Evolutionary conservation across 352 stramenopile genomes (phyloP).

Genomic region (Vaucheria bursata): DNA sequence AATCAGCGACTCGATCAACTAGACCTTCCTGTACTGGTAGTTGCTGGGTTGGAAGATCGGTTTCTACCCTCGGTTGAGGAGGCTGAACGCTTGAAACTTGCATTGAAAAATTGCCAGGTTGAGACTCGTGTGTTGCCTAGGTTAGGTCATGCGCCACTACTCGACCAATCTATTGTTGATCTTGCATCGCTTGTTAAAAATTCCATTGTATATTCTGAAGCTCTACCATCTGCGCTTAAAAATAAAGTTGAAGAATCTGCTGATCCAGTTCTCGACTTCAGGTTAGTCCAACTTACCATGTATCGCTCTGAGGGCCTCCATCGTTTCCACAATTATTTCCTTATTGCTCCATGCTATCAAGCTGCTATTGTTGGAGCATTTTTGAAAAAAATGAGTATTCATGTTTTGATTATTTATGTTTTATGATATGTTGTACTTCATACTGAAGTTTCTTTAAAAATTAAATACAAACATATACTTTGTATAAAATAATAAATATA

Average conservation of each 20-base stretch:
- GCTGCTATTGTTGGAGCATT: no score
- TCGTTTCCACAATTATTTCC: no score
- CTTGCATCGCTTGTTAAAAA: neutral
- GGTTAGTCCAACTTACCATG: no score
- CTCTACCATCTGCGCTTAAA: neutral
- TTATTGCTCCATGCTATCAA: no score
- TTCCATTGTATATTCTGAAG: neutral
- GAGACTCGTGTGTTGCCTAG: neutral
- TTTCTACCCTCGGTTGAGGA: conserved; percentile 31
- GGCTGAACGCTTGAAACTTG: conserved; percentile 15
- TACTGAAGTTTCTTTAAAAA: no score
- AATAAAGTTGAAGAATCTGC: neutral
- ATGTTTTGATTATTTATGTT: no score
- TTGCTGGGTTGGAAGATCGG: conserved; percentile 16
- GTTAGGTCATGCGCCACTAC: neutral
- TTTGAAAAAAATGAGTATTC: no score
- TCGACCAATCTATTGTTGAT: neutral
- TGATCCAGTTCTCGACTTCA: neutral
- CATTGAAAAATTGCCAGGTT: neutral
- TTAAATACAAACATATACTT: no score
- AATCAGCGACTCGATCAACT: neutral
- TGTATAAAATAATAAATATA: no score
- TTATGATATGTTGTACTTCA: no score
- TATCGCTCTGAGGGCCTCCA: no score
- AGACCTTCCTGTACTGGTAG: neutral